phyloP scores from a whole-genome alignment of 257 asterid species.

The Solanum corneliomulleri region DNA sequence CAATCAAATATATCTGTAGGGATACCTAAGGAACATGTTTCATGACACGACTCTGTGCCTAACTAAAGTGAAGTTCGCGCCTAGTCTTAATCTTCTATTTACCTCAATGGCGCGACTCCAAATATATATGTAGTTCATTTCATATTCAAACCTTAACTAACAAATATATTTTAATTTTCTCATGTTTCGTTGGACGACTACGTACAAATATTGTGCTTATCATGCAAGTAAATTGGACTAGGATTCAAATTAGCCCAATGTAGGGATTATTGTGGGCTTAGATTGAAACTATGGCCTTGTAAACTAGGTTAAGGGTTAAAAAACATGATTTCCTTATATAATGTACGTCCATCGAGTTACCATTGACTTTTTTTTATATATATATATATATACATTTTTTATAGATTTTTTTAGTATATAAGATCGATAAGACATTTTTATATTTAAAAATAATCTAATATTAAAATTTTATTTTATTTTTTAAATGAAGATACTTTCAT shows the following conservation, averaged over 20 bases:
- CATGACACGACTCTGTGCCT: not conserved
- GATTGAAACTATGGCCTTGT: not conserved
- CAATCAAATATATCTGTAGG: not conserved
- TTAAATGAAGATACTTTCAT: too few species aligned
- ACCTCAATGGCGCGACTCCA: not conserved
- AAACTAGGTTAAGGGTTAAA: not conserved
- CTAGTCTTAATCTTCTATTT: not conserved
- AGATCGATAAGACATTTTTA: too few species aligned
- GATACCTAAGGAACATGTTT: too few species aligned
- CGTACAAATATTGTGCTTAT: not conserved
- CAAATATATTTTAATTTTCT: not conserved
- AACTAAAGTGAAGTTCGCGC: too few species aligned
- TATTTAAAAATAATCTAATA: too few species aligned
- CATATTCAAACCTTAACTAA: not conserved
- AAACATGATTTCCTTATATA: not conserved
- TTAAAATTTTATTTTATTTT: too few species aligned
- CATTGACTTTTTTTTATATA: not conserved
- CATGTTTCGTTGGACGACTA: not conserved
- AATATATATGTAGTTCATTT: not conserved
- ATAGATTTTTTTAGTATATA: too few species aligned
- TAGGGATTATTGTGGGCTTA: not conserved
- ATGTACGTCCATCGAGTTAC: accelerated
- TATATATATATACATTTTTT: too few species aligned
- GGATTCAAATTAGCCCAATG: not conserved
- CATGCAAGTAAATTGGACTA: not conserved